Percentiles rank a stretch among this genome's conserved stretches.
These are phyloP conservation scores for Trypanosomatidae sp. DNA, from an alignment of 208 protist species.

Conservation along the genomic window DNA sequence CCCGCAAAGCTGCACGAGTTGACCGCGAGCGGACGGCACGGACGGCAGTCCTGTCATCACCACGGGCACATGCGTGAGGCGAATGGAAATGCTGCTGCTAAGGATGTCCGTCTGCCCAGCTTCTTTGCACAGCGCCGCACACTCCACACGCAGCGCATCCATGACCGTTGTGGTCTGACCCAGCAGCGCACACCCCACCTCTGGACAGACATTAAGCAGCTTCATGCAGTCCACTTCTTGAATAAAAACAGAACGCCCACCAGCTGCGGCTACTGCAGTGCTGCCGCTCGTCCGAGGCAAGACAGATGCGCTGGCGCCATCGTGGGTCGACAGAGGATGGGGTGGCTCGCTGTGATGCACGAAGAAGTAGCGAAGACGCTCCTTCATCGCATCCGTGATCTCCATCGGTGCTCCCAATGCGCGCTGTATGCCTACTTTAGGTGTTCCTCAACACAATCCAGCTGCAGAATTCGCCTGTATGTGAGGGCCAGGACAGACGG, in stretches of 20 bases:
- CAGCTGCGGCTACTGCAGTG: conserved; percentile 1
- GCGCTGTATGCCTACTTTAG: neutral
- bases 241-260: conserved; percentile 45
- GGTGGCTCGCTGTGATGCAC: conserved; percentile 68
- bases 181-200: conserved; percentile 46
- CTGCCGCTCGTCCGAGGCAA: neutral
- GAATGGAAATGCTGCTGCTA: conserved; percentile 54
- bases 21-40: conserved; percentile 54
- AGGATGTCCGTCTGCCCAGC: conserved; percentile 39
- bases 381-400: conserved; percentile 6
- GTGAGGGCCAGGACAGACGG: neutral
- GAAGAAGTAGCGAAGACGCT: conserved; percentile 54
- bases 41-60: conserved; percentile 50
- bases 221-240: conserved; percentile 84
- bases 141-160: conserved; percentile 37
- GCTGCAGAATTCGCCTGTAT: neutral
- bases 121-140: conserved; percentile 54
- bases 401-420: conserved; percentile 9
- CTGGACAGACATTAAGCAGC: conserved; percentile 52
- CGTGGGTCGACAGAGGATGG: conserved; percentile 14
- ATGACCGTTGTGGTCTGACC: conserved; percentile 45
- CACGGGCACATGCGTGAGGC: conserved; percentile 69
- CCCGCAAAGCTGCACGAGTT: conserved; percentile 76
- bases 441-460: neutral
- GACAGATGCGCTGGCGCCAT: neutral